phyloP scores from a whole-genome alignment of 208 protist genomes.

The Trypanosoma vivax region DNA sequence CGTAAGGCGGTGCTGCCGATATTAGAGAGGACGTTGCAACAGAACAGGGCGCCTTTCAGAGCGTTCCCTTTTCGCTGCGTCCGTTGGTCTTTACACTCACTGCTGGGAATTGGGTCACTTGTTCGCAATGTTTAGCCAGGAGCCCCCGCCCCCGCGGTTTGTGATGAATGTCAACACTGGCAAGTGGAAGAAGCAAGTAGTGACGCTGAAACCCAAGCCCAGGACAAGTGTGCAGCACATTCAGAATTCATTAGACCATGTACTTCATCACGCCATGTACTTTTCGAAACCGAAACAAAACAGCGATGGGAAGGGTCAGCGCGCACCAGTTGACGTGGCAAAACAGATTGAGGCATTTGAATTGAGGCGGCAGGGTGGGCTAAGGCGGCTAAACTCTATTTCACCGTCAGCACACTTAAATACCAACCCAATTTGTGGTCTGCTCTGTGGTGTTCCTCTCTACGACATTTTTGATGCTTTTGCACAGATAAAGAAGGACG shows the following conservation, averaged over 20 bases:
- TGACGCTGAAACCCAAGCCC: background rate
- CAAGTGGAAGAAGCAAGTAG: slow-evolving; percentile 17
- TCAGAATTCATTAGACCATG: slow-evolving; percentile 67
- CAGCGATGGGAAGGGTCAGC: background rate
- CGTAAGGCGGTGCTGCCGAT: too few relatives aligned
- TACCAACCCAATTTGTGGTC: slow-evolving; percentile 57
- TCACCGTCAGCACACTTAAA: background rate
- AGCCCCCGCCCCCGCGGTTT: slow-evolving; percentile 21
- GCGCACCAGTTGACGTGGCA: background rate
- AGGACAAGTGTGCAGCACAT: background rate
- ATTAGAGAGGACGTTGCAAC: too few relatives aligned
- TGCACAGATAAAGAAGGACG: too few relatives aligned
- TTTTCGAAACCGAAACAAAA: background rate
- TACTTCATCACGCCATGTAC: slow-evolving; percentile 31
- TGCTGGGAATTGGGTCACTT: background rate
- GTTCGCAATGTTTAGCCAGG: slow-evolving; percentile 2
- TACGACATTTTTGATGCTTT: slow-evolving; percentile 42
- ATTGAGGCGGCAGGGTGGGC: background rate
- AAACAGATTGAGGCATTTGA: slow-evolving; percentile 18
- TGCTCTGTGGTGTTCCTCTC: slow-evolving; percentile 36
- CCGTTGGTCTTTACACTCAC: too few relatives aligned
- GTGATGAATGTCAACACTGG: slow-evolving; percentile 18
- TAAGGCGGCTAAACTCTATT: background rate
- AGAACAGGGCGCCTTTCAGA: too few relatives aligned
- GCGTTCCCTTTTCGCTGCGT: too few relatives aligned